phyloP scores from a whole-genome alignment of 768 basidiomycete genomes.

The Collybia nuda region DNA sequence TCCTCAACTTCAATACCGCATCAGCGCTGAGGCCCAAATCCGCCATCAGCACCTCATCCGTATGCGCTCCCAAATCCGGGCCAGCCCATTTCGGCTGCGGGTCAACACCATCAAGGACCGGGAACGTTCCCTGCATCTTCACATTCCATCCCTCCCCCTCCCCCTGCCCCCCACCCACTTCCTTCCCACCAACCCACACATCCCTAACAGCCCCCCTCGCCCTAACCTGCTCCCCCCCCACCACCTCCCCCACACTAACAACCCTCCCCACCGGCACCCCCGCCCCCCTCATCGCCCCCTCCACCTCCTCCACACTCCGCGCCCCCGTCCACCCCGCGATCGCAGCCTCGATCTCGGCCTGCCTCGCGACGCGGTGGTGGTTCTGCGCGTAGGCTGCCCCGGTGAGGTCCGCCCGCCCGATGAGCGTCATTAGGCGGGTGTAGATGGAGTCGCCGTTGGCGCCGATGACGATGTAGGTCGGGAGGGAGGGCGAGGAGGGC shows the following conservation, averaged over 20 bases:
- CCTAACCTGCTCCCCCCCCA: slow-evolving; percentile 54
- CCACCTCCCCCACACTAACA: slow-evolving; percentile 59
- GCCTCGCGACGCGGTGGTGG: slow-evolving; percentile 60
- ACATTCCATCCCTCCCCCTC: slow-evolving; percentile 52
- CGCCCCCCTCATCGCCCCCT: slow-evolving; percentile 44
- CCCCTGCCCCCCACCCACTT: slow-evolving; percentile 26
- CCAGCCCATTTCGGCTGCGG: slow-evolving; percentile 66
- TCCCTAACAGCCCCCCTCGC: slow-evolving; percentile 59
- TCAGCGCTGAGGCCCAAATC: slow-evolving; percentile 39
- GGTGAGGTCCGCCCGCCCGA: slow-evolving; percentile 58
- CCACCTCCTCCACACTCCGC: slow-evolving; percentile 53
- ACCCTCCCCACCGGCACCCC: slow-evolving; percentile 68
- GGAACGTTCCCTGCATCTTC: slow-evolving; percentile 68
- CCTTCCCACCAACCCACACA: slow-evolving; percentile 46
- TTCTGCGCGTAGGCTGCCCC: slow-evolving; percentile 56
- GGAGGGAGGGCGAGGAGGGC: slow-evolving; percentile 33
- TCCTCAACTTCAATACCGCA: slow-evolving; percentile 37
- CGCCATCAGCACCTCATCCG: slow-evolving; percentile 43
- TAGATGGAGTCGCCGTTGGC: slow-evolving; percentile 74
- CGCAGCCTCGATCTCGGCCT: slow-evolving; percentile 63
- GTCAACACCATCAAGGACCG: slow-evolving; percentile 58
- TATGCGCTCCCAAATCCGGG: slow-evolving; percentile 64
- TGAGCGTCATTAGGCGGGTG: slow-evolving; percentile 60
- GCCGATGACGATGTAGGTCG: slow-evolving; percentile 67
- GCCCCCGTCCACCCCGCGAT: slow-evolving; percentile 59